Conservation (phyloP, 2,329 filamentous ascomycete species). For the Emmonsiellopsis sp. region DNA sequence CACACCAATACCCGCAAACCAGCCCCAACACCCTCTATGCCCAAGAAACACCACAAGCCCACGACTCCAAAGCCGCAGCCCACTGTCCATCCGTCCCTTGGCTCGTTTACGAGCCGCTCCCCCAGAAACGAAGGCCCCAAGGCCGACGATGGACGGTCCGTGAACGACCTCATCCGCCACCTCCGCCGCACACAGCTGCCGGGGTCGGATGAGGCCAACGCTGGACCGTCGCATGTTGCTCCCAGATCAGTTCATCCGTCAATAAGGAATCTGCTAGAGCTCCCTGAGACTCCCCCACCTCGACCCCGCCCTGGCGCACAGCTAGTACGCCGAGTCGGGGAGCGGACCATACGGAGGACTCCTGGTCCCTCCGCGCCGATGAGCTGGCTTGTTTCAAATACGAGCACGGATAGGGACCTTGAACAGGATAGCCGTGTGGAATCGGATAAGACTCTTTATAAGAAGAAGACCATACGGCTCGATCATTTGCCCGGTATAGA, state of each 20-base stretch:
- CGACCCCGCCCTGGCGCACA: slow-evolving; percentile 28
- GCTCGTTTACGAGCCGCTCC: slow-evolving; percentile 14
- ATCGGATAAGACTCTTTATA: slow-evolving; percentile 10
- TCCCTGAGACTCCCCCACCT: slow-evolving; percentile 34
- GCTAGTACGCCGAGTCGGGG: slow-evolving; percentile 27
- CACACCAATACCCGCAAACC: background rate
- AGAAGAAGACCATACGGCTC: slow-evolving; percentile 20
- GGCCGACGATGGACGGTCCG: slow-evolving; percentile 22
- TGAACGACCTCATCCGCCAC: slow-evolving; percentile 39
- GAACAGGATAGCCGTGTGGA: slow-evolving; percentile 4
- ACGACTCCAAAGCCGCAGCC: slow-evolving; percentile 31
- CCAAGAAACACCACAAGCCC: slow-evolving; percentile 36
- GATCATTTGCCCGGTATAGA: slow-evolving; percentile 30
- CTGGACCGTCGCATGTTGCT: slow-evolving; percentile 12
- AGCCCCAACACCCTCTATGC: slow-evolving; percentile 25
- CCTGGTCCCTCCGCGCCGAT: slow-evolving; percentile 37
- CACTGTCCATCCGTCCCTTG: slow-evolving; percentile 31
- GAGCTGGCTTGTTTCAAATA: slow-evolving; percentile 32
- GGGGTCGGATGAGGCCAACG: slow-evolving; percentile 13
- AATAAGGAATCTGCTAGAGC: slow-evolving; percentile 33
- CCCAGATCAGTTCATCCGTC: slow-evolving; percentile 36
- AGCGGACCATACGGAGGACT: slow-evolving; percentile 25
- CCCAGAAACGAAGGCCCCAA: slow-evolving; percentile 14
- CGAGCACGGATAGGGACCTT: background rate
- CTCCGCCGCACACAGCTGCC: slow-evolving; percentile 34